These are phyloP conservation scores for Penicillium paradoxum DNA, from an alignment of 495 filamentous ascomycete species.

Conservation along the genomic window DNA sequence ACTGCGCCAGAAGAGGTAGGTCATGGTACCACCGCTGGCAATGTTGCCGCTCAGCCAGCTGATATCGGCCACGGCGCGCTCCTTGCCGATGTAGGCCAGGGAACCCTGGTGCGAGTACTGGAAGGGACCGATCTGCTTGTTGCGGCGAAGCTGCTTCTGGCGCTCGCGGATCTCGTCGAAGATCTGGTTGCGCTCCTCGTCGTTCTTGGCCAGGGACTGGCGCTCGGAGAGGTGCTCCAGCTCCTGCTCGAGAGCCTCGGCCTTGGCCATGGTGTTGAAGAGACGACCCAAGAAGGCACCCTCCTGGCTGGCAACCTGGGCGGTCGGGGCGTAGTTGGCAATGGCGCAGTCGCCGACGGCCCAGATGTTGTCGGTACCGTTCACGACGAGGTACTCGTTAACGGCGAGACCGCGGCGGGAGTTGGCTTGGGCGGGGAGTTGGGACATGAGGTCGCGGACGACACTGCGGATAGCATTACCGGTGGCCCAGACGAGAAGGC, in stretches of 20 bases:
- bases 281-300: constrained; percentile 91
- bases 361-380: constrained; percentile 96
- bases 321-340: constrained; percentile 95
- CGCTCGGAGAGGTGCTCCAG: constrained; percentile 57
- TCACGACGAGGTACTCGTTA: constrained; percentile 97
- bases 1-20: constrained; percentile 91
- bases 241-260: constrained; percentile 69
- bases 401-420: constrained; percentile 92
- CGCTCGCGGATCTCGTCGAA: constrained; percentile 72
- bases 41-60: constrained; percentile 97
- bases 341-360: constrained; percentile 85
- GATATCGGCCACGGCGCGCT: constrained; percentile 96
- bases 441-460: constrained; percentile 82
- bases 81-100: constrained; percentile 95
- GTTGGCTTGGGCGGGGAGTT: constrained; percentile 91
- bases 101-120: constrained; percentile 97
- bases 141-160: constrained; percentile 78
- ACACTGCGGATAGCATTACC: constrained; percentile 90
- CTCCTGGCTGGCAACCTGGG: constrained; percentile 94
- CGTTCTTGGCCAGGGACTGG: constrained; percentile 58
- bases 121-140: constrained; percentile 94
- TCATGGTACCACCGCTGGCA: constrained; percentile 74
- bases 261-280: constrained; percentile 97
- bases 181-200: constrained; percentile 50
- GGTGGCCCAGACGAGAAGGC: constrained; percentile 96